Conservation (phyloP, 2,329 filamentous ascomycete genomes). For the Thermochaetoides dissita region DNA sequence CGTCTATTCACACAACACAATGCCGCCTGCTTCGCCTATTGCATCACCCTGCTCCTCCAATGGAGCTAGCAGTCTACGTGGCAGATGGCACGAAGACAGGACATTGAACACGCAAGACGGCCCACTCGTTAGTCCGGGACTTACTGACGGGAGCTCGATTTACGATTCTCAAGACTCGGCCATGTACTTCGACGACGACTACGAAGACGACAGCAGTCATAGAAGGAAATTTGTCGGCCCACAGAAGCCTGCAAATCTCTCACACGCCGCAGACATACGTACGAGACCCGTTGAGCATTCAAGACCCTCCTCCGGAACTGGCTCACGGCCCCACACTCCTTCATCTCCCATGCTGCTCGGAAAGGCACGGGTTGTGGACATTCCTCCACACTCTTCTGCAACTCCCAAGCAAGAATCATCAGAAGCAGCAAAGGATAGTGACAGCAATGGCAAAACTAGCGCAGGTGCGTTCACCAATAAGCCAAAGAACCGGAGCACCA, state of each 20-base stretch:
- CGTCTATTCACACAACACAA: slow-evolving; percentile 13
- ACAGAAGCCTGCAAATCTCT: too few relatives aligned
- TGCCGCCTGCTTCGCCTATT: slow-evolving; percentile 5
- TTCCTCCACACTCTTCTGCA: slow-evolving; percentile 6
- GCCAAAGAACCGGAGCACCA: not conserved
- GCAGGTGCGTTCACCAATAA: too few relatives aligned
- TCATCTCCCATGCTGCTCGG: slow-evolving; percentile 4
- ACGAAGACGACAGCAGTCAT: not conserved
- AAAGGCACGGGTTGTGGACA: slow-evolving; percentile 12
- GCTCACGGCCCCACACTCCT: slow-evolving; percentile 7
- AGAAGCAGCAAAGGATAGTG: too few relatives aligned
- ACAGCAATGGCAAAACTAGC: too few relatives aligned
- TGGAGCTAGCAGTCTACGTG: slow-evolving; percentile 1
- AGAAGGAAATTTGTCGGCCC: too few relatives aligned
- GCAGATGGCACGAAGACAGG: slow-evolving; percentile 13
- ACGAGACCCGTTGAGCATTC: too few relatives aligned
- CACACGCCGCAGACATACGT: too few relatives aligned
- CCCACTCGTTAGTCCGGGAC: not conserved
- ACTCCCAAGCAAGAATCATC: too few relatives aligned
- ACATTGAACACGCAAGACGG: not conserved
- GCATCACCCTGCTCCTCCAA: slow-evolving; percentile 6
- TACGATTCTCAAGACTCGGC: slow-evolving; percentile 1
- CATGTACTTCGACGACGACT: not conserved
- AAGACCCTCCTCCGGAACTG: not conserved
- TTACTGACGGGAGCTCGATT: slow-evolving; percentile 2